Evolutionary conservation across 306 rosid genomes (phyloP), one percentile per base, ranked within the genome.

Genomic region (Cicer pinnatifidum): DNA sequence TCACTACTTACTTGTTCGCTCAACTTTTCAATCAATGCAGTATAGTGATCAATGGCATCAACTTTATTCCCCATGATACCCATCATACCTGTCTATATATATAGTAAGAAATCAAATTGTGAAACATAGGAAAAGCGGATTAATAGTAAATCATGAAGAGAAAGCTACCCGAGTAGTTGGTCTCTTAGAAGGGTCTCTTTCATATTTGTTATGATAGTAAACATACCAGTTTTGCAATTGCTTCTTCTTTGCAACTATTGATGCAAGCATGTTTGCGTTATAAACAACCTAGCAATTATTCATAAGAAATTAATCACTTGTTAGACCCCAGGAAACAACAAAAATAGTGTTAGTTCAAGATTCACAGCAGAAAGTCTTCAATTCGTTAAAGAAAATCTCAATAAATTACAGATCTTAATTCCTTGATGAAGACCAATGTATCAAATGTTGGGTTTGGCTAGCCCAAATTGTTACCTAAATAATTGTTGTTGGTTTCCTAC

Each of bases 81-180:
- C 77, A 84, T 28, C 15, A 85, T 48, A 80, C 97, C 97, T 88
- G 97, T 88, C 98, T 93, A 90, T 86, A 78, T 78, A 85, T 59
- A 72, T 77, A 59, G 19, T 33, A 67, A 57, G 77, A 84, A 57
- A 76, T 78, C 75, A 86, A 74, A 78, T 82, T 57, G 70, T 59
- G 80, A 80, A 84, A 85, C 41, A 58, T 19, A 35, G 33, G 44
- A 57, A 48, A 15, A 67, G 44, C 6, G 13, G 52, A 11, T 41
- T 62, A 23, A 12, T 6, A 41, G 50, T 56, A 63, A 63, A 62
- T 77, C 75, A 28, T 54, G 81, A 47, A 56, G 71, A 71, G 81
- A 85, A 76, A 87, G 84, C 51, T 88, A 93, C 98, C 96, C 92
- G 88, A 74, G 92, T 86, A 50, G 77, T 82, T 40, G 96, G 98